These are phyloP conservation scores for Heterobasidion irregulare DNA, from an alignment of 1,284 basidiomycete species.

Conservation along the genomic window DNA sequence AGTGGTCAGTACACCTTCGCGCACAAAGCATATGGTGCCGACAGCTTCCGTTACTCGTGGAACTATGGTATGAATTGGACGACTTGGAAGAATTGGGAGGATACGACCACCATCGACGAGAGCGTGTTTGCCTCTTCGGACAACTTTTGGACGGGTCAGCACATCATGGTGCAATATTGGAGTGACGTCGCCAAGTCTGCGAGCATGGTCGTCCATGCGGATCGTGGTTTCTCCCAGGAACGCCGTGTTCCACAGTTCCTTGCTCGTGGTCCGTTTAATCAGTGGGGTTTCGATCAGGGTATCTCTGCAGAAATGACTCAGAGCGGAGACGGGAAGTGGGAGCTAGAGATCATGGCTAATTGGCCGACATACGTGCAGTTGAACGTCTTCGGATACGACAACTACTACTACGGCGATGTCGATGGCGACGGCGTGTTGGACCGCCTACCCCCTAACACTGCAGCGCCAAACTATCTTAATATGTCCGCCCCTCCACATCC, in stretches of 20 bases:
- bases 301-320: slow-evolving; percentile 60
- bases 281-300: slow-evolving; percentile 86
- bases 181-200: slow-evolving; percentile 55
- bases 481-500: slow-evolving; percentile 77
- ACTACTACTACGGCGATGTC: slow-evolving; percentile 85
- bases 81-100: slow-evolving; percentile 70
- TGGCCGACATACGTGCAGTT: slow-evolving; percentile 87
- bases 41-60: slow-evolving; percentile 77
- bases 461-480: slow-evolving; percentile 81
- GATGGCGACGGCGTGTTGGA: slow-evolving; percentile 85
- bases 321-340: slow-evolving; percentile 58
- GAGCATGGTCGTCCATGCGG: slow-evolving; percentile 69
- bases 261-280: slow-evolving; percentile 81
- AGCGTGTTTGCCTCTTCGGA: slow-evolving; percentile 41
- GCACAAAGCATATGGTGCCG: slow-evolving; percentile 81
- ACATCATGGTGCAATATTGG: slow-evolving; percentile 88
- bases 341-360: slow-evolving; percentile 75
- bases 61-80: slow-evolving; percentile 86
- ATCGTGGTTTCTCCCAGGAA: slow-evolving; percentile 48
- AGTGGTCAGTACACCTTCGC: slow-evolving; percentile 65
- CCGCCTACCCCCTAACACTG: slow-evolving; percentile 82
- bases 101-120: slow-evolving; percentile 56
- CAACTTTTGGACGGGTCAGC: slow-evolving; percentile 77
- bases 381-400: slow-evolving; percentile 82
- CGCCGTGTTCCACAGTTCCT: slow-evolving; percentile 83